phyloP scores from a whole-genome alignment of 2,329 filamentous ascomycete species.

The Blastomyces parvus region DNA sequence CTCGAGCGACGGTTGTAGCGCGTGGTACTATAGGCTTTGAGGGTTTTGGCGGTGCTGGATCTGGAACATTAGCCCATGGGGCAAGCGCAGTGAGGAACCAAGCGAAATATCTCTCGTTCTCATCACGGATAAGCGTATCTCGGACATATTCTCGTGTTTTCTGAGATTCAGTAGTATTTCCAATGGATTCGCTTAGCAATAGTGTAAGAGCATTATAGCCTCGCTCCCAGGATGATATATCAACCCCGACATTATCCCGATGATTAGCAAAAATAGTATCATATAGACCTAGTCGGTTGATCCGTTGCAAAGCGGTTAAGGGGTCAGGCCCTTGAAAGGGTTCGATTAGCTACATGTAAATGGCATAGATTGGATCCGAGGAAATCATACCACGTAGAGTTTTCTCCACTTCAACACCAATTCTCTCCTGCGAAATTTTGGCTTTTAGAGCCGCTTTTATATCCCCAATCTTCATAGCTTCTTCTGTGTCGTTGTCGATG shows the following conservation, averaged over 20 bases:
- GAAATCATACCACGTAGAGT: constrained; percentile 60
- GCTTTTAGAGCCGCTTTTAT: constrained; percentile 69
- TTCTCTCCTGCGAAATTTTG: constrained; percentile 87
- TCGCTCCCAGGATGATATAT: constrained; percentile 51
- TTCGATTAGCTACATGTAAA: not conserved
- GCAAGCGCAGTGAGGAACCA: constrained; percentile 69
- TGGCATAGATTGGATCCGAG: not conserved
- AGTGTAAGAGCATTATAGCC: constrained; percentile 56
- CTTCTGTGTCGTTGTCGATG: constrained; percentile 61
- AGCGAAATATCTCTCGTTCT: constrained; percentile 58
- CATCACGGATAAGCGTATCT: constrained; percentile 49
- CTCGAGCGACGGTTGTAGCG: constrained; percentile 56
- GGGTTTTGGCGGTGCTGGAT: constrained; percentile 26
- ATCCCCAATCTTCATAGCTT: constrained; percentile 65
- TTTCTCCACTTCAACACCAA: constrained; percentile 82
- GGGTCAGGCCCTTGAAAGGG: constrained; percentile 29
- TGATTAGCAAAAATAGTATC: constrained; percentile 36
- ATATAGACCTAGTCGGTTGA: constrained; percentile 32
- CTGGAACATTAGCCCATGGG: constrained; percentile 56
- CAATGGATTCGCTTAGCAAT: constrained; percentile 32
- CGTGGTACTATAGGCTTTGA: constrained; percentile 50
- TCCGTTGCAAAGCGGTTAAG: constrained; percentile 29
- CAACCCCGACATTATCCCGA: constrained; percentile 44
- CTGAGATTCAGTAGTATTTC: constrained; percentile 26
- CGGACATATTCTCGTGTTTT: constrained; percentile 22